Base-by-base conservation (phyloP, 106 monocot genomes). In the Allium sativum region DNA sequence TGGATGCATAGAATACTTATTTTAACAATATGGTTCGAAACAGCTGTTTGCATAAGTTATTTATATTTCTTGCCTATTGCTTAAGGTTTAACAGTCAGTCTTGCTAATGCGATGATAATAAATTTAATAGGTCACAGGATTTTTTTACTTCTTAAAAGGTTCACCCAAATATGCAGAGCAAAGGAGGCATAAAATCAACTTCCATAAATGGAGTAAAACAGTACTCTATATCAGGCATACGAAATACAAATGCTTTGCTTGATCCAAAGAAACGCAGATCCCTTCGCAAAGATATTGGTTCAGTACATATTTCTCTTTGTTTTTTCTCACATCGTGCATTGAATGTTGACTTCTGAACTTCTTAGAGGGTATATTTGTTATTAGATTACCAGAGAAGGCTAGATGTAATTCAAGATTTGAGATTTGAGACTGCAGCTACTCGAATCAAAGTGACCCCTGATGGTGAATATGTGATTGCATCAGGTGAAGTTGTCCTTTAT, bases 391-490 rank as follows among this genome's bases (percentile, higher is more conserved):
- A 65, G 16, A 71, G 74, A 62, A 82, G 98, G 42, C 67, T 98
- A 42, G 98, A 98, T 44, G 59, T 98, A 52, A 88, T 98, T 56
- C 98, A 98, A 56, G 92, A 98, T 71, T 81, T 98, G 69, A 82
- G 72, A 63, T 92, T 98, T 51, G 92, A 98, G 75, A 98, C 98
- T 43, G 87, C 98, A 18, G 74, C 92, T 16, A 80, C 72, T 13
- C 84, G 70, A 69, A 78, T 92, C 64, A 84, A 98, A 70, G 85
- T 83, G 52, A 92, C 98, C 57, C 74, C 88, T 48, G 88, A 98
- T 83, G 98, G 88, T 13, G 82, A 88, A 42, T 88, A 88, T 56
- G 64, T 98, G 31, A 81, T 98, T 55, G 84, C 98, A 47, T 98
- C 98, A 76, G 98, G 96, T 92, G 66, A 31, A 31, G 31, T 31